Conservation (phyloP, 164 flowering plant species). For the Litsea cubeba region DNA sequence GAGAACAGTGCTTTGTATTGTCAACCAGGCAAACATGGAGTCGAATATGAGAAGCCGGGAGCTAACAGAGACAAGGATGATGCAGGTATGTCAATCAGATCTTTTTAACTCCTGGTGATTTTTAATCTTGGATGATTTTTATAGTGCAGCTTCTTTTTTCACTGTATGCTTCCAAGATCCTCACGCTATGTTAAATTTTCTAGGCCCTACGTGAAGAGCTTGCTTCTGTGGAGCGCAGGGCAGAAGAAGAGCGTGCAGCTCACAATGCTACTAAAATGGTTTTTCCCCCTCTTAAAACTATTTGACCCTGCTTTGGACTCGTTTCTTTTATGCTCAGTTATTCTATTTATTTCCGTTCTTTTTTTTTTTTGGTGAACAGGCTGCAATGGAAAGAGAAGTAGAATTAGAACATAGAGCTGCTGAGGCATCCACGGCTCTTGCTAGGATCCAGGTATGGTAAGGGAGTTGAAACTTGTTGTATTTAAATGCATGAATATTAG, state of each 20-base stretch:
- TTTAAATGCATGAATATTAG: neutral
- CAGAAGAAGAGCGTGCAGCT: constrained; percentile 93
- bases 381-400: constrained; percentile 95
- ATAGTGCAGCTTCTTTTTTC: neutral
- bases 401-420: constrained; percentile 88
- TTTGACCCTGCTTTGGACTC: neutral
- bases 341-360: constrained; percentile 7
- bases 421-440: constrained; percentile 87
- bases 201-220: constrained; percentile 96
- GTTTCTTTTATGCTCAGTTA: neutral
- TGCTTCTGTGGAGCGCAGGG: constrained; percentile 77
- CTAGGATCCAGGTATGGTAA: constrained; percentile 72
- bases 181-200: constrained; percentile 1
- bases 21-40: constrained; percentile 80
- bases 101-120: neutral
- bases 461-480: neutral
- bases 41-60: constrained; percentile 91
- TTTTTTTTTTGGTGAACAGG: constrained; percentile 38
- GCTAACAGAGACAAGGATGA: constrained; percentile 92
- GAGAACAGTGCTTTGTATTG: constrained; percentile 5
- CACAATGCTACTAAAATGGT: constrained; percentile 96
- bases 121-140: neutral
- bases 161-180: neutral
- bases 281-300: neutral
- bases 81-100: constrained; percentile 54